Percentiles rank a stretch among this genome's conserved stretches.
Evolutionary conservation across 2,329 filamentous ascomycete genomes (phyloP).

Genomic region (Paraphaeosphaeria minitans): DNA sequence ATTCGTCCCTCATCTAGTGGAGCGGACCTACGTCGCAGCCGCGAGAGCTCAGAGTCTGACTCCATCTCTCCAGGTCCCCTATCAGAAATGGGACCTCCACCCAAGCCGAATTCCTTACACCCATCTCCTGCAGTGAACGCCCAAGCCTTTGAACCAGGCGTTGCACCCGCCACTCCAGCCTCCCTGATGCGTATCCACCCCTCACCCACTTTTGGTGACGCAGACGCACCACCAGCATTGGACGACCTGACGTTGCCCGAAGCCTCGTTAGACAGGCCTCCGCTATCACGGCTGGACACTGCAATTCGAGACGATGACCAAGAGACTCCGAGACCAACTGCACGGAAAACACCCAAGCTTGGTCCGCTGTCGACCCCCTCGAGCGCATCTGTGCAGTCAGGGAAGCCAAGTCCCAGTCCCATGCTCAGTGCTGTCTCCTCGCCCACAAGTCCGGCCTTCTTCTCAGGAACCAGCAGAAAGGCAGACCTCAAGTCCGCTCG

Average conservation of each 20-base stretch:
- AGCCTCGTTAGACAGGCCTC: slow-evolving; percentile 57
- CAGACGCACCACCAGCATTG: slow-evolving; percentile 46
- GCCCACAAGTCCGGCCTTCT: slow-evolving; percentile 50
- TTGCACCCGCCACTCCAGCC: slow-evolving; percentile 72
- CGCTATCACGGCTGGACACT: slow-evolving; percentile 59
- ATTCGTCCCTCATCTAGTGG: slow-evolving; percentile 30
- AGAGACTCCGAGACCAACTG: slow-evolving; percentile 65
- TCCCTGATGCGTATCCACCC: slow-evolving; percentile 72
- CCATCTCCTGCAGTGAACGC: slow-evolving; percentile 68
- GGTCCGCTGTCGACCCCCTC: slow-evolving; percentile 59
- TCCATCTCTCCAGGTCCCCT: slow-evolving; percentile 58
- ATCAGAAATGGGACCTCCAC: slow-evolving; percentile 63
- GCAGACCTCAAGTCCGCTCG: slow-evolving; percentile 34
- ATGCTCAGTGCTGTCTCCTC: slow-evolving; percentile 59
- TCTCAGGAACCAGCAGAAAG: slow-evolving; percentile 35
- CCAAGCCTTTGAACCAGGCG: slow-evolving; percentile 29
- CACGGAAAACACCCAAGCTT: slow-evolving; percentile 70
- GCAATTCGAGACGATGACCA: slow-evolving; percentile 53
- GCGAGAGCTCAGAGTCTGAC: slow-evolving; percentile 52
- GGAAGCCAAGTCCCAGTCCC: slow-evolving; percentile 58
- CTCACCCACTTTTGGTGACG: slow-evolving; percentile 39
- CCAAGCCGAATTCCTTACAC: slow-evolving; percentile 66
- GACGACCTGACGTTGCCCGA: slow-evolving; percentile 76
- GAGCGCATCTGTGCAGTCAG: slow-evolving; percentile 31
- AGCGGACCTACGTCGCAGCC: slow-evolving; percentile 32